Conservation (phyloP, 768 basidiomycete species). For the Pilatotrama ljubarskyi region DNA sequence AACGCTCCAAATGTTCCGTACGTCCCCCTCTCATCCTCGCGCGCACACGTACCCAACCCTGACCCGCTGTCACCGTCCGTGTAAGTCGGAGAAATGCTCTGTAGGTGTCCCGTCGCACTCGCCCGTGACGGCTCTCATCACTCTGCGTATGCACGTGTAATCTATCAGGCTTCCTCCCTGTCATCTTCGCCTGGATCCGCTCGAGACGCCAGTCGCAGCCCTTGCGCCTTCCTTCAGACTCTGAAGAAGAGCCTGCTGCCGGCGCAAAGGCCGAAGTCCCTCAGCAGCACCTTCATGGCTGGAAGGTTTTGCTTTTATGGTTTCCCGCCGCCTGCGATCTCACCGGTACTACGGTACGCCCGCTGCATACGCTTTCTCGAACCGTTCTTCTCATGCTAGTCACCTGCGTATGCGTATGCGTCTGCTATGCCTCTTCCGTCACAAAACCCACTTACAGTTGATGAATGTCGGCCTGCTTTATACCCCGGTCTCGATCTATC, state of each 20-base stretch:
- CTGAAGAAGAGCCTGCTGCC: conserved; percentile 38
- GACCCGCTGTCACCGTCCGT: conserved; percentile 37
- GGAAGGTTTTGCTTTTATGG: conserved; percentile 78
- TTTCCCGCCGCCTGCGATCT: conserved; percentile 89
- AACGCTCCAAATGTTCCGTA: conserved; percentile 87
- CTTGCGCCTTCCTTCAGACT: conserved; percentile 56
- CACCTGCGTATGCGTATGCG: not conserved
- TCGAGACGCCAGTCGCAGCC: conserved; percentile 45
- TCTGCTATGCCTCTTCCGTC: conserved; percentile 12
- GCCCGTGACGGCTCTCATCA: conserved; percentile 10
- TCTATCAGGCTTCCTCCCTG: conserved; percentile 75
- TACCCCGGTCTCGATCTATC: conserved; percentile 96
- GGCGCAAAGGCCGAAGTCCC: conserved; percentile 23
- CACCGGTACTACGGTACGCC: conserved; percentile 81
- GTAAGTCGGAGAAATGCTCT: conserved; percentile 91
- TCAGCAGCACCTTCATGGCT: conserved; percentile 55
- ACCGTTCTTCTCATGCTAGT: conserved; percentile 12
- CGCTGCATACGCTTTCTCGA: conserved; percentile 10
- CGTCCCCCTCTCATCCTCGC: conserved; percentile 34
- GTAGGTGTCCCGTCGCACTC: conserved; percentile 47
- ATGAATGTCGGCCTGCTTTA: conserved; percentile 97
- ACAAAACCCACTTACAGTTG: conserved; percentile 40
- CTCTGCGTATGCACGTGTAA: conserved; percentile 17
- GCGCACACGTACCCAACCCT: conserved; percentile 12
- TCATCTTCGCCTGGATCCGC: conserved; percentile 68